These are phyloP conservation scores for Erodium moschatum DNA, from an alignment of 441 rosid species.

Conservation along the genomic window DNA sequence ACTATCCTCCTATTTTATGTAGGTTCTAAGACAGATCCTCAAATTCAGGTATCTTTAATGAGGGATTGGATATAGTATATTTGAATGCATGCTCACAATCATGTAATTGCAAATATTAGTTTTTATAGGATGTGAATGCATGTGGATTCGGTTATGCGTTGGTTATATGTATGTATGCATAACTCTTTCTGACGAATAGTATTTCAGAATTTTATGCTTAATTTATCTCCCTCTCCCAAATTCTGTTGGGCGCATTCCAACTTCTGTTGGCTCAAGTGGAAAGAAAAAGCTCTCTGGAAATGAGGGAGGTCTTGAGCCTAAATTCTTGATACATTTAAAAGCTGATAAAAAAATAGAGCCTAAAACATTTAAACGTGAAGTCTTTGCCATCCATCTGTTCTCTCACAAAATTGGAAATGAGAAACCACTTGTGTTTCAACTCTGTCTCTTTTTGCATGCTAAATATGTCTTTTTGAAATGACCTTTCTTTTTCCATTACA, in stretches of 20 bases:
- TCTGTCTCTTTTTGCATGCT: too few species aligned
- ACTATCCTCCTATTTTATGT: constrained; percentile 19
- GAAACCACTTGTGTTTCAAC: too few species aligned
- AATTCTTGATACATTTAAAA: too few species aligned
- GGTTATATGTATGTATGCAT: neutral
- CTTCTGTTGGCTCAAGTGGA: too few species aligned
- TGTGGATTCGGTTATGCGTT: neutral
- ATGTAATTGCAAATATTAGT: neutral
- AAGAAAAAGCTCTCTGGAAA: too few species aligned
- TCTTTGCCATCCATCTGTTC: neutral
- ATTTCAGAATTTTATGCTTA: neutral
- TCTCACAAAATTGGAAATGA: neutral
- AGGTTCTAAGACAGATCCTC: constrained; percentile 39
- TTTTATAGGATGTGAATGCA: neutral
- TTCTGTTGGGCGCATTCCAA: too few species aligned
- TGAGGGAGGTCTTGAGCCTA: too few species aligned
- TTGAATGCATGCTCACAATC: neutral
- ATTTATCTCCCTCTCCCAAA: too few species aligned
- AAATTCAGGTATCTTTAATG: constrained; percentile 47
- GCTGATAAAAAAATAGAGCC: too few species aligned
- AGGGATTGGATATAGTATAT: neutral
- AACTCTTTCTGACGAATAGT: neutral
- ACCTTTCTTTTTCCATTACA: too few species aligned
- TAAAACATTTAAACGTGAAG: neutral
- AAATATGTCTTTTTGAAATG: too few species aligned